phyloP scores from a whole-genome alignment of 2,329 filamentous ascomycete species.

The Dactylellina parvicollis region DNA sequence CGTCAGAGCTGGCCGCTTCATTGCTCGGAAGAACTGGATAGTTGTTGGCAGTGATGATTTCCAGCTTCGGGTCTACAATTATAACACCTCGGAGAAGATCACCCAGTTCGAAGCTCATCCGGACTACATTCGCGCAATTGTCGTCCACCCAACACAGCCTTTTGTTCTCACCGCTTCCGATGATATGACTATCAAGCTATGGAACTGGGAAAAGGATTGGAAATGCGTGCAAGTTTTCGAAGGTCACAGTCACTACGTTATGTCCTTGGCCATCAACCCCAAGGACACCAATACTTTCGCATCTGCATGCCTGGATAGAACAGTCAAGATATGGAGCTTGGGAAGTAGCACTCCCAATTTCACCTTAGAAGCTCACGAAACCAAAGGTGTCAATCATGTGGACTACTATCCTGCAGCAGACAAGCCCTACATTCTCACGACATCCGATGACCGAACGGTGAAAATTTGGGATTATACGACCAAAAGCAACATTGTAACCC shows the following conservation, averaged over 20 bases:
- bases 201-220: constrained; percentile 99
- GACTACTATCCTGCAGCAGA: constrained; percentile 83
- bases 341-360: constrained; percentile 95
- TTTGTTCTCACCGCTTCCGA: constrained; percentile 96
- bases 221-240: constrained; percentile 98
- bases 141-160: constrained; percentile 91
- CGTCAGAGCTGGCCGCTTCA: constrained; percentile 93
- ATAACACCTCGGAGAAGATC: constrained; percentile 99
- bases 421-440: constrained; percentile 90
- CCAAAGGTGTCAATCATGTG: constrained; percentile 81
- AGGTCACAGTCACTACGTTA: constrained; percentile 95
- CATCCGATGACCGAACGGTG: constrained; percentile 93
- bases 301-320: constrained; percentile 93
- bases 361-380: constrained; percentile 79
- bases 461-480: constrained; percentile 99
- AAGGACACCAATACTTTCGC: constrained; percentile 95
- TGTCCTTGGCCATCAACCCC: constrained; percentile 95
- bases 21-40: constrained; percentile 99
- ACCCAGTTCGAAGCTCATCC: constrained; percentile 96
- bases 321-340: constrained; percentile 97
- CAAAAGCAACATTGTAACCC: constrained; percentile 93
- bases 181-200: constrained; percentile 98
- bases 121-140: constrained; percentile 97
- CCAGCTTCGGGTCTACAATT: constrained; percentile 90
- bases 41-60: constrained; percentile 96